A percentile compares a stretch with the other conserved stretches of the same genome.
phyloP scores from a whole-genome alignment of 192 early-diverging fungal genomes.

The Coemansia sp. region DNA sequence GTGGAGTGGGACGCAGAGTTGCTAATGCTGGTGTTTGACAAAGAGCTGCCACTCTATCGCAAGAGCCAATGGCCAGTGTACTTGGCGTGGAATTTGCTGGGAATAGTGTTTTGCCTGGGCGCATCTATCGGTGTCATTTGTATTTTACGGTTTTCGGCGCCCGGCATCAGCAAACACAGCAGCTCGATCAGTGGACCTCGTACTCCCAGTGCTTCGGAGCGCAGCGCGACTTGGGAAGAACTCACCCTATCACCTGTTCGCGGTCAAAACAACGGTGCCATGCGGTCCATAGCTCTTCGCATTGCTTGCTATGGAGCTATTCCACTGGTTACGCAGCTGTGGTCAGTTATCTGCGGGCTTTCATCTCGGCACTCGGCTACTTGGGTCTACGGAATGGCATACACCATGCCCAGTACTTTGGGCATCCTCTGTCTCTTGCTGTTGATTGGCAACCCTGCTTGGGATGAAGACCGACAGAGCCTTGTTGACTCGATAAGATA shows the following conservation, averaged over 20 bases:
- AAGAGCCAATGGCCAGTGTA: constrained; percentile 9
- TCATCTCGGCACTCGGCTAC: not conserved
- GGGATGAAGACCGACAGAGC: constrained; percentile 6
- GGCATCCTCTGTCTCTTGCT: constrained; percentile 18
- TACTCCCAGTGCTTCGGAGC: constrained; percentile 4
- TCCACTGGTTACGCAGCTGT: constrained; percentile 18
- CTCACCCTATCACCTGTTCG: not conserved
- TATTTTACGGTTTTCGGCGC: not conserved
- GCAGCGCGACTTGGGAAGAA: constrained; percentile 11
- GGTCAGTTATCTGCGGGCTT: constrained; percentile 13
- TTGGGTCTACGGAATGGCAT: constrained; percentile 24
- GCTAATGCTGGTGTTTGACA: constrained; percentile 6
- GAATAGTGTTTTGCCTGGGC: not conserved
- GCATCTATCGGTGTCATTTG: not conserved
- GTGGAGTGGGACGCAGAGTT: constrained; percentile 4
- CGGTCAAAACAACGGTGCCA: not conserved
- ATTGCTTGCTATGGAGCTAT: constrained; percentile 8
- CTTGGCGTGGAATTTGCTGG: constrained; percentile 1
- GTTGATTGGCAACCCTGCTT: constrained; percentile 17
- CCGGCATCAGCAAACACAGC: not conserved
- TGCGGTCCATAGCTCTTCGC: constrained; percentile 8
- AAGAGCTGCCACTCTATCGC: not conserved
- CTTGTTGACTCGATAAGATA: not conserved
- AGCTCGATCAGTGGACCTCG: not conserved
- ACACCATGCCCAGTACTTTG: constrained; percentile 12